Evolutionary conservation across 2,329 filamentous ascomycete genomes (phyloP).

Genomic region (Cercospora sp.): DNA sequence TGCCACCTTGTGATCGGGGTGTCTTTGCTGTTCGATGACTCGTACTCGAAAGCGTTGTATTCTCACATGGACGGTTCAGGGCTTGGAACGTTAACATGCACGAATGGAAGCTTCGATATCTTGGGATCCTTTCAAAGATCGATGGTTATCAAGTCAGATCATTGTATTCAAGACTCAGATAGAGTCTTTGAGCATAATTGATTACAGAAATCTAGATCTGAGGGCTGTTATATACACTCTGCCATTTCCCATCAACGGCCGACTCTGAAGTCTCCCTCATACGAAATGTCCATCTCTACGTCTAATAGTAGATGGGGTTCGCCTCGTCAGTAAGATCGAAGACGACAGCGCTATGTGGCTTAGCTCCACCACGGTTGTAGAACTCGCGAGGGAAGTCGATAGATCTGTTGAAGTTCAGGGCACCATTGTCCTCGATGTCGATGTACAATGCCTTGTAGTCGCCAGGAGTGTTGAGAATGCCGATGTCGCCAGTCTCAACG

Average conservation of each 20-base stretch:
- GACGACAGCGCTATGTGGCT: constrained; percentile 47
- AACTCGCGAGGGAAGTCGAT: constrained; percentile 60
- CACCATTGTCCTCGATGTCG: constrained; percentile 57
- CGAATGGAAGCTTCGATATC: not conserved
- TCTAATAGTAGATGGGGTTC: not conserved
- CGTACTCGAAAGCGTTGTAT: too few species aligned
- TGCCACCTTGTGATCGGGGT: not conserved
- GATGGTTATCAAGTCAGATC: not conserved
- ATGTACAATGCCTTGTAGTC: constrained; percentile 66
- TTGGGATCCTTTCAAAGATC: not conserved
- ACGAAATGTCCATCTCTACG: not conserved
- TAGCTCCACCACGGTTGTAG: constrained; percentile 57
- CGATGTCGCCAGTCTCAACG: constrained; percentile 63
- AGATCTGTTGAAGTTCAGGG: constrained; percentile 60
- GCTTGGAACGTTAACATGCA: too few species aligned
- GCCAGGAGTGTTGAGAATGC: constrained; percentile 57
- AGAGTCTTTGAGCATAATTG: not conserved
- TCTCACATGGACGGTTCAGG: too few species aligned
- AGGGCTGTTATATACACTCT: not conserved
- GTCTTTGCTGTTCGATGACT: too few species aligned
- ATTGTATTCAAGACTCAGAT: not conserved
- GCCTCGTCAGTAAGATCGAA: not conserved
- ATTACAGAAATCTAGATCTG: not conserved
- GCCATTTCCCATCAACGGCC: not conserved
- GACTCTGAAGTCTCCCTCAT: not conserved